Conservation (phyloP, 2,329 filamentous ascomycete species). For the Claviceps sp. region DNA sequence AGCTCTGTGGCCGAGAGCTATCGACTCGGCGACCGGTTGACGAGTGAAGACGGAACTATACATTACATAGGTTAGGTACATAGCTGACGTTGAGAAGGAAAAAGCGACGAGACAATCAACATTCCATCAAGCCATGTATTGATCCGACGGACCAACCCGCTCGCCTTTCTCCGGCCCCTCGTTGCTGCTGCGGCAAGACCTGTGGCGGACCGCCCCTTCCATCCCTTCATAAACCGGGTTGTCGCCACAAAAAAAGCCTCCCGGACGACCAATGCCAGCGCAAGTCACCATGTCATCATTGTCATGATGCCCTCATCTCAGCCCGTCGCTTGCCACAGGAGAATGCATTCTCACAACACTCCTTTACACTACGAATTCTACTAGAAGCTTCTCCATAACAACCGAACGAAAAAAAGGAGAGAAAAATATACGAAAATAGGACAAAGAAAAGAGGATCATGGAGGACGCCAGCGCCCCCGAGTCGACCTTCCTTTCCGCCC, state of each 20-base stretch:
- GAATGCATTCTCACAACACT: background rate
- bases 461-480: constrained; percentile 9
- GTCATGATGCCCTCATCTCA: background rate
- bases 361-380: background rate
- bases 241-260: background rate
- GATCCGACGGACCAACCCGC: background rate
- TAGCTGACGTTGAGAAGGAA: background rate
- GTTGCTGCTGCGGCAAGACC: background rate
- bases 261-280: background rate
- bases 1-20: too few relatives aligned
- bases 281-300: background rate
- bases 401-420: background rate
- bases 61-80: too few relatives aligned
- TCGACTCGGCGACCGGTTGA: too few relatives aligned
- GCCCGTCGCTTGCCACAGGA: background rate
- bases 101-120: background rate
- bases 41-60: too few relatives aligned
- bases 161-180: background rate
- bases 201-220: background rate
- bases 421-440: background rate
- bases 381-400: background rate
- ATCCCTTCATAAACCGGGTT: background rate
- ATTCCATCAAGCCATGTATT: background rate
- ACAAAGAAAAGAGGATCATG: constrained; percentile 4
- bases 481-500: constrained; percentile 11